Base-by-base conservation (phyloP, 495 filamentous ascomycete species). In the Pyronema omphalodes region DNA sequence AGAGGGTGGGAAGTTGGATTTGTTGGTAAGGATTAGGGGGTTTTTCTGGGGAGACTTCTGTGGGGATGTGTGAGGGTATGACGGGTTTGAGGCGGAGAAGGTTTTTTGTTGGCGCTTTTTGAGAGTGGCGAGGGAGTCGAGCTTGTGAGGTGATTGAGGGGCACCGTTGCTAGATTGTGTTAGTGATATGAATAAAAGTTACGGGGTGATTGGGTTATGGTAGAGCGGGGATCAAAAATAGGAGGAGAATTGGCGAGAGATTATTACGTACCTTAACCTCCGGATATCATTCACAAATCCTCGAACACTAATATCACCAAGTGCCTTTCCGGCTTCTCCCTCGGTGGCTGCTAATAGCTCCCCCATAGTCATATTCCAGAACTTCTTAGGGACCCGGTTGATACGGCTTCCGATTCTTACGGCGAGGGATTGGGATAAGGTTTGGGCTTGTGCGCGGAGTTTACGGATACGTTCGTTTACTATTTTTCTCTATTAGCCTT, bases 381-480 rank as follows among this genome's bases (percentile, higher is more conserved):
- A 68, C 11, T 80, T 77, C 39, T 77, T 72, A 7, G 91, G 91
- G 44, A 99, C 88, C 44, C 91, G 84, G 64, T 95, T 94, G 68
- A 99, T 75, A 66, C 91, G 85, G 67, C 94, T 83, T 70, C 96
- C 89, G 33, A 99, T 81, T 40, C 91, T 82, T 45, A 86, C 79
- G 41, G 81, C 76, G 9, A 96, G 75, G 56, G 83, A 83, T 64
- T 86, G 81, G 9, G 86, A 82, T 67, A 93, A 88, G 36, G 93
- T 73, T 35, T 81, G 81, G 71, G 93, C 94, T 67, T 93, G 88
- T 3, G 88, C 81, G 57, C 88, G 82, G 23, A 96, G 77, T 67
- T 91, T 93, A 52, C 91, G 78, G 37, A 85, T 86, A 59, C 91
- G 80, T 69, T 94, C 87, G 29, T 85, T 89, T 57, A 96, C 91